Evolutionary conservation across 2,329 filamentous ascomycete species (phyloP), one percentile per base, ranked within the genome.

Genomic region (Diaporthe citrichinensis): DNA sequence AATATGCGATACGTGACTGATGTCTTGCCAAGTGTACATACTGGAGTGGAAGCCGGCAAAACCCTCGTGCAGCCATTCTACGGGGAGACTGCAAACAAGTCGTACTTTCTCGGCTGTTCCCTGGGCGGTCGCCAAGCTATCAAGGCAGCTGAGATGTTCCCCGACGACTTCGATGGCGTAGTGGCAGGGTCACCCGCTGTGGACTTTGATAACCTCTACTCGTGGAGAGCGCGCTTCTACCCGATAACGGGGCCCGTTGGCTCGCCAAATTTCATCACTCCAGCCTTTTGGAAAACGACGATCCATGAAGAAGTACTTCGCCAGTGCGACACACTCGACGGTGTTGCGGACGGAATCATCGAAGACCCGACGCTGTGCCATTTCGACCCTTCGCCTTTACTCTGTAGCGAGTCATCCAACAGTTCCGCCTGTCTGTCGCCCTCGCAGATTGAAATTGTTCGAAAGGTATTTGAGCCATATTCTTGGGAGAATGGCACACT

Each of bases 121-220:
- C 88, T 89, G 0, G 91, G 91, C 9, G 90, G 91, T 0, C 84
- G 90, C 0, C 89, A 92, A 82, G 91, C 89, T 4, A 82, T 90
- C 46, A 89, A 88, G 72, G 86, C 87, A 9, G 86, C 88, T 0
- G 86, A 92, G 77, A 79, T 82, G 20, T 91, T 87, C 76, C 89
- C 91, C 0, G 83, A 87, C 0, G 89, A 91, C 76, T 92, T 91
- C 71, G 89, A 92, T 71, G 90, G 90, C 28, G 86, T 91, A 31
- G 81, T 91, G 1, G 89, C 88, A 3, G 87, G 88, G 3, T 79
- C 80, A n/a, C 83, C 84, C 7, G 88, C 88, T 10, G 76, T 84
- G 4, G 81, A 83, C 74, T 85, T 84, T 67, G 82, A 81, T 61
- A 79, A 80, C 46, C 78, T 85, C 2, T 81, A 82, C 58, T 81